Evolutionary conservation across 306 rosid species (phyloP).

Genomic region (Sicyos baderoa): DNA sequence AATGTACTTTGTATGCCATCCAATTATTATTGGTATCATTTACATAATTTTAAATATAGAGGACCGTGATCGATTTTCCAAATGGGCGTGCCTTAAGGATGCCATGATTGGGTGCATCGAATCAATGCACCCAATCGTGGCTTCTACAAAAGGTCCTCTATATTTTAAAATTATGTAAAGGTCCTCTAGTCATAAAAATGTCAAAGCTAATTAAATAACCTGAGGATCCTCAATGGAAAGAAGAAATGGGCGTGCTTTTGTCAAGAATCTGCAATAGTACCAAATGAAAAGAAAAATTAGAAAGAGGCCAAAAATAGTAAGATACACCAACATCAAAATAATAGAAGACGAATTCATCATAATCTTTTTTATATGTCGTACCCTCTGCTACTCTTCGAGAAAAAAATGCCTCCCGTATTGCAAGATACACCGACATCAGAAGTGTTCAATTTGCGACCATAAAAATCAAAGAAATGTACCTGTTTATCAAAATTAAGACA

Average conservation of each 20-base stretch:
- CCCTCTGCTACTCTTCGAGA: slow-evolving; percentile 65
- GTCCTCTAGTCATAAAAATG: background rate
- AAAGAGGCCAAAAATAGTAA: background rate
- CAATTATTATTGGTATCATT: too few species aligned
- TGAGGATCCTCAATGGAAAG: slow-evolving; percentile 97
- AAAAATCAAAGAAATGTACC: slow-evolving; percentile 85
- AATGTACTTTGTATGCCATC: too few species aligned
- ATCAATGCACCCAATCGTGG: too few species aligned
- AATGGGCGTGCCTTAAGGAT: too few species aligned
- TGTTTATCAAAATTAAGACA: slow-evolving; percentile 23
- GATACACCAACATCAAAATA: background rate
- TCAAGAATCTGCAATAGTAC: slow-evolving; percentile 42
- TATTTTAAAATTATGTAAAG: too few species aligned
- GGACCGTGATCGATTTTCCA: too few species aligned
- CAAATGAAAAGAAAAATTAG: slow-evolving; percentile 3
- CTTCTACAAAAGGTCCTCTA: too few species aligned
- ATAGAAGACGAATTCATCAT: background rate
- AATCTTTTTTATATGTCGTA: slow-evolving; percentile 20
- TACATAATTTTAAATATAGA: too few species aligned
- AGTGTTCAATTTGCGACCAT: slow-evolving; percentile 86
- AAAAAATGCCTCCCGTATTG: slow-evolving; percentile 63
- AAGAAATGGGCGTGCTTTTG: slow-evolving; percentile 47
- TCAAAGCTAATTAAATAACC: slow-evolving; percentile 39
- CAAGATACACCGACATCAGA: slow-evolving; percentile 93
- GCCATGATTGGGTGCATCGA: too few species aligned